Base-by-base conservation (phyloP, 371 early-diverging fungal species). In the Mortierella polycephala region DNA sequence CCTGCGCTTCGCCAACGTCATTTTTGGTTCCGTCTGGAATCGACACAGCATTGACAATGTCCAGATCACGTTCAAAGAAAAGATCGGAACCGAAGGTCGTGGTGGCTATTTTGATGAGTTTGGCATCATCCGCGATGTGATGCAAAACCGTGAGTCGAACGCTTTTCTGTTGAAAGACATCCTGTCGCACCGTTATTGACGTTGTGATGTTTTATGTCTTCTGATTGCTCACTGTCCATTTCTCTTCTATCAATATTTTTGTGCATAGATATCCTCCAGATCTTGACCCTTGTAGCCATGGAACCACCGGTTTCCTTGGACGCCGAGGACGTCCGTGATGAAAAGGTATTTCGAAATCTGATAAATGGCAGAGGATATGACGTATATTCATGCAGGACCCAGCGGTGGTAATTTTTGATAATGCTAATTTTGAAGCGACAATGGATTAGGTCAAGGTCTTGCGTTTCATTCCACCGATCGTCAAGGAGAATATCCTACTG, bases 61-160 rank as follows among this genome's bases (percentile, higher is more conserved):
- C n/a, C 97, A 99, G 82, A 97, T 97, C 83, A 96, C 96, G 0
- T 99, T 99, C 85, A 99, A 99, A 82, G 99, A 99, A 77, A 92
- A 91, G 65, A 92, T 99, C 82, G 99, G 99, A 20, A 98, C 97
- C 7, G 96, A 98, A 76, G 99, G 99, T 45, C 94, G 99, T 45
- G 99, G 99, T 53, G 97, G 98, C 12, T 99, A 99, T 88, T 99
- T 99, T 91, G 99, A 99, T 83, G 95, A 97, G 83, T 97, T 96
- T 84, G 99, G 99, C 55, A 98, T 99, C 59, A 96, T 99, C 72
- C 96, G 99, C 69, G 99, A 99, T 82, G 98, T 99, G 40, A 97
- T 99, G 92, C 99, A 99, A 87, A 99, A 99, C 90, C 94, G 89
- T 88, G 85, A 79, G 88, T 83, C 5, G 9, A n/a, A 12, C 6